Conservation (phyloP, 495 filamentous ascomycete species). For the Neurospora sp. region DNA sequence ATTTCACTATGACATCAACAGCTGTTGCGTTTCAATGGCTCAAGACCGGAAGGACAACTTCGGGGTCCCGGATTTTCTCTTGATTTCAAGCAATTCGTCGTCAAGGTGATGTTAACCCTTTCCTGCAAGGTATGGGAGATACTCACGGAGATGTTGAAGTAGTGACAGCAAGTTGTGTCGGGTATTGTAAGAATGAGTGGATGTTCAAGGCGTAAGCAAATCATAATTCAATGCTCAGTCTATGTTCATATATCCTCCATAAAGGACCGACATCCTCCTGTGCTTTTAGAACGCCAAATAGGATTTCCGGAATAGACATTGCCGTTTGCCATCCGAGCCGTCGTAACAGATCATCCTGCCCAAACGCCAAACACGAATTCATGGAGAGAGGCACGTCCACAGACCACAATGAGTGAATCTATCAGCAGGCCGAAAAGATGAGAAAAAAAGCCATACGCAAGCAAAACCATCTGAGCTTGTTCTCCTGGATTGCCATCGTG, state of each 20-base stretch:
- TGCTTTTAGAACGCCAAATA: neutral
- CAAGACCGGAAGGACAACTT: neutral
- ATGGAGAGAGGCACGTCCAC: neutral
- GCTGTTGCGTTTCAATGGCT: neutral
- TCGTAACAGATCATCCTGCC: neutral
- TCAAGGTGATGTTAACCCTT: neutral
- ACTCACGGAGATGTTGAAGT: neutral
- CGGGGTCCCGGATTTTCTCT: neutral
- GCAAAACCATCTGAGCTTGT: neutral
- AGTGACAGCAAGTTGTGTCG: neutral
- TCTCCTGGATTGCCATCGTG: neutral
- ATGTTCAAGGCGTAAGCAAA: neutral
- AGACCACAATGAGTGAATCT: neutral
- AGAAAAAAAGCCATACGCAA: neutral
- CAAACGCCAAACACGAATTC: neutral
- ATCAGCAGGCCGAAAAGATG: neutral
- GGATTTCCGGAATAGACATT: neutral
- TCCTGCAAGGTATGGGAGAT: neutral
- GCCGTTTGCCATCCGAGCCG: neutral
- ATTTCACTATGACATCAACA: neutral
- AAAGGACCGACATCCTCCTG: neutral
- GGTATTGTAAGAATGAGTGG: neutral
- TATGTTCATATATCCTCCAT: neutral
- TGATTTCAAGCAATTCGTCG: neutral
- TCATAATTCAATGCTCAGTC: neutral